Conservation (phyloP, 1,284 basidiomycete genomes). For the Fomes fomentarius region DNA sequence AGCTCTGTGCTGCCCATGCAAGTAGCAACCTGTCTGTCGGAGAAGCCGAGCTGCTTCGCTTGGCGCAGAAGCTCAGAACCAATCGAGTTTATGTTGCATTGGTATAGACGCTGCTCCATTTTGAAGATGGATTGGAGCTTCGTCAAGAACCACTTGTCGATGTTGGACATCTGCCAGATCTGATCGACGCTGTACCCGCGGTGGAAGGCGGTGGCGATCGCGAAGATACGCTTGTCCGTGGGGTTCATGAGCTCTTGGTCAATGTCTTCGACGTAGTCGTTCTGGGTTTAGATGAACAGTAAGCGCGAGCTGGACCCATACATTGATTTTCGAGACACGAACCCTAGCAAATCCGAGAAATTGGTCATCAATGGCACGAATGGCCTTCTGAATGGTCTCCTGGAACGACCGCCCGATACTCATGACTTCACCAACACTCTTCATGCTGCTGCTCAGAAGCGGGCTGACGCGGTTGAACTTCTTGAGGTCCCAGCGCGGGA, state of each 20-base stretch:
- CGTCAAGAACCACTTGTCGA: slow-evolving; percentile 97
- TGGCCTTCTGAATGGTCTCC: slow-evolving; percentile 98
- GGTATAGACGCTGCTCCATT: slow-evolving; percentile 75
- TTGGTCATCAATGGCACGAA: slow-evolving; percentile 93
- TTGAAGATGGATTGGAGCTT: slow-evolving; percentile 84
- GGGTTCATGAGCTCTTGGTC: slow-evolving; percentile 89
- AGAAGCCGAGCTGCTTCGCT: slow-evolving; percentile 96
- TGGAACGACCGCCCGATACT: slow-evolving; percentile 98
- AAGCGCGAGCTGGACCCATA: too few species aligned
- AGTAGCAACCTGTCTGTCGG: slow-evolving; percentile 86
- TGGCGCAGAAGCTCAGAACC: slow-evolving; percentile 71
- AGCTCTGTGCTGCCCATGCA: slow-evolving; percentile 88
- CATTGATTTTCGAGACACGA: slow-evolving; percentile 15
- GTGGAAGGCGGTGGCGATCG: slow-evolving; percentile 88
- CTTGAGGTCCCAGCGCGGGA: slow-evolving; percentile 98
- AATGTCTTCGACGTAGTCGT: slow-evolving; percentile 81
- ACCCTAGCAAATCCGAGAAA: slow-evolving; percentile 93
- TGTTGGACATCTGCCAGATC: slow-evolving; percentile 96
- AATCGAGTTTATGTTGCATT: slow-evolving; percentile 72
- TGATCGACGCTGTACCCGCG: slow-evolving; percentile 94
- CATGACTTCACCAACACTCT: slow-evolving; percentile 99
- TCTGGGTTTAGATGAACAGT: too few species aligned
- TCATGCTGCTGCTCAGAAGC: slow-evolving; percentile 93
- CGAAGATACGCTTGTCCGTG: slow-evolving; percentile 92
- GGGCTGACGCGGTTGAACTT: slow-evolving; percentile 95